Evolutionary conservation across 176 grass and related monocot genomes (phyloP).

Genomic region (Chrysopogon serrulatus): DNA sequence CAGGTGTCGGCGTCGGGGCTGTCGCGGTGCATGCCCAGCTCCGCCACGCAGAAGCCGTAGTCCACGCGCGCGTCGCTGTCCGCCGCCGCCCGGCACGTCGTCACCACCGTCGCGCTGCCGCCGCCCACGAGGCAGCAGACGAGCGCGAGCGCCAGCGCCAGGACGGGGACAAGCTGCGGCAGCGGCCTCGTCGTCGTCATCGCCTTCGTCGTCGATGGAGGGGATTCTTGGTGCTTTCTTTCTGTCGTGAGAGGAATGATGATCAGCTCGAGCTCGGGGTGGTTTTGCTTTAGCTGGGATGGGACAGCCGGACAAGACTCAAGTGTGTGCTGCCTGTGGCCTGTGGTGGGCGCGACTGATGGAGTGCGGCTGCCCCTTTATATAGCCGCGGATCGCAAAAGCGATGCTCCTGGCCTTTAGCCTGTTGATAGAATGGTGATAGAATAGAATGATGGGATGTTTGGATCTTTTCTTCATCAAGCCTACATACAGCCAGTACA

Average conservation of each 20-base stretch:
- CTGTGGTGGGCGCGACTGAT: no score
- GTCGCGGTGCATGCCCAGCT: slow-evolving; percentile 40
- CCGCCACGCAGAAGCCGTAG: slow-evolving; percentile 46
- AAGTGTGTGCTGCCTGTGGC: no score
- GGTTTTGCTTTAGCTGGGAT: background rate
- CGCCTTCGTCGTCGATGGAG: slow-evolving; percentile 3
- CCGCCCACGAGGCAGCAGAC: background rate
- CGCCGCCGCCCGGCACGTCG: slow-evolving; percentile 42
- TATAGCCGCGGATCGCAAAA: background rate
- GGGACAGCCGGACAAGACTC: background rate
- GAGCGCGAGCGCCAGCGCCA: background rate
- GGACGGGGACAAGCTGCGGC: background rate
- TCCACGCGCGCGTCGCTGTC: slow-evolving; percentile 32
- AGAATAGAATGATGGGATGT: background rate
- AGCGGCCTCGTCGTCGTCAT: background rate
- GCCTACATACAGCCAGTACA: no score
- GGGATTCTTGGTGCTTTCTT: background rate
- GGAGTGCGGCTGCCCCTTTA: background rate
- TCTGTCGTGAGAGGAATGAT: background rate
- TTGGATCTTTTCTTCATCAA: no score
- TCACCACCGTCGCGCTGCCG: slow-evolving; percentile 32
- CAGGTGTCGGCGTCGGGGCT: slow-evolving; percentile 37
- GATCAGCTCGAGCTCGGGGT: background rate
- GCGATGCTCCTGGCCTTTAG: background rate
- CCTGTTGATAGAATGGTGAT: background rate